These are phyloP conservation scores for Leucosporidium scottii DNA, from an alignment of 768 basidiomycete species.

Conservation along the genomic window DNA sequence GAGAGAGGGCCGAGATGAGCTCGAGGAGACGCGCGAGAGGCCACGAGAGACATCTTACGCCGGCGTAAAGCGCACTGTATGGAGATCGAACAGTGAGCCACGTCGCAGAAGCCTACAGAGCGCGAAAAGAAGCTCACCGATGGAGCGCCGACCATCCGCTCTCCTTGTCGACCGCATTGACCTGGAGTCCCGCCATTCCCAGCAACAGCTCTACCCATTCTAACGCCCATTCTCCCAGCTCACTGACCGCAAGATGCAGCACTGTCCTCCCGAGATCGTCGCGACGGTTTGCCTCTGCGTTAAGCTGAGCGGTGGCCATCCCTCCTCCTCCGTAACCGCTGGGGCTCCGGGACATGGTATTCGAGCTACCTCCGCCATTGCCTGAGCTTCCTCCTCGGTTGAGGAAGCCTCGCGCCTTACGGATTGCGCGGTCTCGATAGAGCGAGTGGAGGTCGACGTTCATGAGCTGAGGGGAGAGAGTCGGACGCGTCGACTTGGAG, in stretches of 20 bases:
- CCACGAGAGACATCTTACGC: slow-evolving; percentile 49
- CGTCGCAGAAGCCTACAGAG: slow-evolving; percentile 37
- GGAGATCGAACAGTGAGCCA: neutral
- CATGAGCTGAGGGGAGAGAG: neutral
- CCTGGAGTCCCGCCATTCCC: slow-evolving; percentile 63
- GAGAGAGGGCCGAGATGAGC: neutral
- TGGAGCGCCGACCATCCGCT: slow-evolving; percentile 89
- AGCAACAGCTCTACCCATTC: slow-evolving; percentile 74
- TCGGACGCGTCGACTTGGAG: neutral
- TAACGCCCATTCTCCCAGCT: slow-evolving; percentile 55
- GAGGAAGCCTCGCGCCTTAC: slow-evolving; percentile 23
- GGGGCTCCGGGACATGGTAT: slow-evolving; percentile 9
- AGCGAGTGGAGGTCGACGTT: slow-evolving; percentile 28
- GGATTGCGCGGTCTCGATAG: slow-evolving; percentile 26
- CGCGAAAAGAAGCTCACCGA: slow-evolving; percentile 71
- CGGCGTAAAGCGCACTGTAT: slow-evolving; percentile 51
- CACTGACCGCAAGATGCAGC: slow-evolving; percentile 70
- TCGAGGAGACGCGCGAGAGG: neutral
- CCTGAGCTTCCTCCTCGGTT: slow-evolving; percentile 5
- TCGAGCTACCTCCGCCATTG: slow-evolving; percentile 1
- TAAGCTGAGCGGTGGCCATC: neutral
- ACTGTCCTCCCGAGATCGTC: slow-evolving; percentile 69
- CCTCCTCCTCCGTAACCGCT: slow-evolving; percentile 7
- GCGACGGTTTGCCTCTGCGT: slow-evolving; percentile 60
- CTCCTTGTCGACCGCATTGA: slow-evolving; percentile 74